Percentiles rank a stretch among this genome's conserved stretches.
phyloP scores from a whole-genome alignment of 2,329 filamentous ascomycete species.

The Colletotrichum costaricense region DNA sequence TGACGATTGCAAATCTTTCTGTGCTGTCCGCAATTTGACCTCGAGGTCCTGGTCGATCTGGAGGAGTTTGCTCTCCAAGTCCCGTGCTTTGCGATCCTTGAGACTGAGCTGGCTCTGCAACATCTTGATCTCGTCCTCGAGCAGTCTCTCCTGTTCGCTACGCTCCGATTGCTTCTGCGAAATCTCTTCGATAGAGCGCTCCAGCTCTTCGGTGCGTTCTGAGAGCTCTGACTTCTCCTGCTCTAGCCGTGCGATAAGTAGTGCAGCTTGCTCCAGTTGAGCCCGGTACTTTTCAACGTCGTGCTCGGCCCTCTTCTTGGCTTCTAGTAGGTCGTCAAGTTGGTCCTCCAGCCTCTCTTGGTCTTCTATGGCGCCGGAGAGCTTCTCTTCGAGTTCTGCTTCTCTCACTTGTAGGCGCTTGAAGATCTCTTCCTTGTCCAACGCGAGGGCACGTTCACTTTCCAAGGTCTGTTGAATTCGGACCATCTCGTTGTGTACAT shows the following conservation, averaged over 20 bases:
- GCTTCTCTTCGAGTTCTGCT: constrained; percentile 90
- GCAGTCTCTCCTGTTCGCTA: constrained; percentile 78
- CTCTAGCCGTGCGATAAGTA: constrained; percentile 87
- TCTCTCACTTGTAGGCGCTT: constrained; percentile 95
- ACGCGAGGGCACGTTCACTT: constrained; percentile 91
- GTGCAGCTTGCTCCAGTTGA: constrained; percentile 91
- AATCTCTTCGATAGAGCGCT: constrained; percentile 77
- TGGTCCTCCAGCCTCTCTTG: constrained; percentile 95
- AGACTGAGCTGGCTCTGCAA: constrained; percentile 89
- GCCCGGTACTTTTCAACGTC: constrained; percentile 82
- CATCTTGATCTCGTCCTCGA: constrained; percentile 89
- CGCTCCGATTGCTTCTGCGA: constrained; percentile 78
- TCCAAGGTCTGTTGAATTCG: constrained; percentile 94
- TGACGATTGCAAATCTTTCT: constrained; percentile 81
- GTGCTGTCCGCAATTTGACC: constrained; percentile 80
- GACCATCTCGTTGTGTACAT: constrained; percentile 87
- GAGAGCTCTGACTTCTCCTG: constrained; percentile 84
- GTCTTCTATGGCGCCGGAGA: constrained; percentile 91
- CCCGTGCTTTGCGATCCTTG: constrained; percentile 90
- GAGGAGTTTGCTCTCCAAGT: constrained; percentile 85
- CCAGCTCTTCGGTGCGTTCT: constrained; percentile 74
- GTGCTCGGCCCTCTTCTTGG: constrained; percentile 89
- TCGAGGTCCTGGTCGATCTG: constrained; percentile 91
- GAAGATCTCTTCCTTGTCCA: constrained; percentile 99
- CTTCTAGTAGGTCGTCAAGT: constrained; percentile 86